A percentile compares a stretch with the other conserved stretches of the same genome.
Evolutionary conservation across 768 basidiomycete species (phyloP).

Genomic region (Tylopilus rubrobrunneus): DNA sequence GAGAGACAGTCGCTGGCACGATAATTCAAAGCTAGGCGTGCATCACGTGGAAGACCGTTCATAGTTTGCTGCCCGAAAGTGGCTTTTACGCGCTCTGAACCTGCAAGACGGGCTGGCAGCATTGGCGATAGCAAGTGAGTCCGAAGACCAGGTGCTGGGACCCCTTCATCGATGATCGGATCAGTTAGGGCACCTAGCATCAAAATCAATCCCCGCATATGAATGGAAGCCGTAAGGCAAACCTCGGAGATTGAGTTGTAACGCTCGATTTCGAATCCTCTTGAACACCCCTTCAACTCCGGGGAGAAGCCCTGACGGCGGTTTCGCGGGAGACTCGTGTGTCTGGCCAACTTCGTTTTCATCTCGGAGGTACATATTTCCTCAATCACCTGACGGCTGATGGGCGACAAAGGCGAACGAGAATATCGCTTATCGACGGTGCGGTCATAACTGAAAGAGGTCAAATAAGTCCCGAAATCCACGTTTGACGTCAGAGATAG

Average conservation of each 20-base stretch:
- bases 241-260: constrained; percentile 6
- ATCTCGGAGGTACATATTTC: constrained; percentile 9
- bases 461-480: neutral
- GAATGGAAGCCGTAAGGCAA: neutral
- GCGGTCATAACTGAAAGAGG: constrained; percentile 1
- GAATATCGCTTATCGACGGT: neutral
- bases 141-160: neutral
- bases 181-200: neutral
- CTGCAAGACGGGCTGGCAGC: no score
- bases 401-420: no score
- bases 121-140: no score
- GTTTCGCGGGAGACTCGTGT: neutral
- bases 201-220: no score
- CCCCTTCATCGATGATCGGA: neutral
- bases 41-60: neutral
- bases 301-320: neutral
- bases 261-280: constrained; percentile 1
- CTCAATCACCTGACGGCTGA: no score
- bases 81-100: neutral
- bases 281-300: neutral
- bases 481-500: neutral
- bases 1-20: constrained; percentile 9
- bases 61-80: neutral
- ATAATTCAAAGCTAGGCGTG: neutral
- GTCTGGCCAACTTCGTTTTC: neutral